Evolutionary conservation across 1,139 yeast species (phyloP), one percentile per base, ranked within the genome.

Genomic region (Hyphopichia khmerensis): DNA sequence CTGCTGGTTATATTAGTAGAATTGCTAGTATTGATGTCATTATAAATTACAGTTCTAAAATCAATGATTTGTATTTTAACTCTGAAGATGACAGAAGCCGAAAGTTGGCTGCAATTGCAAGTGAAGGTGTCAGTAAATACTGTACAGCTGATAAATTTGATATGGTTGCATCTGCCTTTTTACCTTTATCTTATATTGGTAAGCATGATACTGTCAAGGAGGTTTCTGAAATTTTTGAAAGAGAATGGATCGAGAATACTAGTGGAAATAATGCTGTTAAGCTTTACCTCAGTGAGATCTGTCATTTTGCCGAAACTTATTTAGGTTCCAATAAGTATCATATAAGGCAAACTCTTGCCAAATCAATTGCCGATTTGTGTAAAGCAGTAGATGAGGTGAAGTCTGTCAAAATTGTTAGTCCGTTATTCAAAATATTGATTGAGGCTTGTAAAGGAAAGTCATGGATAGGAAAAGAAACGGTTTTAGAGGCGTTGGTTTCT

Each of bases 381-480:
- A 68, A 74, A 41, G 59, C 62, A 2, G 57, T 70, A 39, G 72
- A 66, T 13, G 64, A 69, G 24, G 61, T 67, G 34, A 62, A 59
- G 19, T 60, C 69, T 11, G 51, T 55, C 2, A 48, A 55, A 3
- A 53, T 63, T 33, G 48, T 56, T 18, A 44, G 49, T 1, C 67
- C 69, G 16, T 59, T 90, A 19, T 75, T 87, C 43, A 65, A 67
- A 0, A 69, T 83, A 5, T 68, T 90, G 41, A 57, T 87, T 18
- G 77, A 75, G 35, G 81, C 96, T 0, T 74, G 84, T 45, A 71
- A 75, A 43, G 97, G 97, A 0, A 79, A 93, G 47, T 79, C 95
- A 9, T 93, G 96, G 95, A 76, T 76, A 16, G 98, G 98, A 8
- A 93, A 93, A 56, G 96, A 89, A 50, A 63, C 72, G 34, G 77